Base-by-base conservation (phyloP, 306 rosid species). In the Cercis canadensis region DNA sequence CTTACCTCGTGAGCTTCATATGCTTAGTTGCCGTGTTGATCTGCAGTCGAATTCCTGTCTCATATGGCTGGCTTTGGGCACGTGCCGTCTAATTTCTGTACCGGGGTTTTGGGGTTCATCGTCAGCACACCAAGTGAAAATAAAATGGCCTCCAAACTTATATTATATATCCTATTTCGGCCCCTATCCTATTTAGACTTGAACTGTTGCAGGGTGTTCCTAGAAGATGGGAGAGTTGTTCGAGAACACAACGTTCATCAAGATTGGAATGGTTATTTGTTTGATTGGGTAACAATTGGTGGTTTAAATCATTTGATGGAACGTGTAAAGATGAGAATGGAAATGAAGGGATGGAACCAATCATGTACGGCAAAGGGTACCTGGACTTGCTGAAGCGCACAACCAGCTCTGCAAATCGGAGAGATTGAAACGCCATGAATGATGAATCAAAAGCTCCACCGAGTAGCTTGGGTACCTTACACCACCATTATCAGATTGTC, bases 151-250 rank as follows among this genome's bases (percentile, higher is more conserved):
- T 24, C 2, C 29, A 1, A 24, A 24, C 29, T 24, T 24, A 3
- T 24, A 24, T 24, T 24, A 3, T 24, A 24, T 24, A 24, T 24
- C 29, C 29, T 1, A 3, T 24, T 24, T 24, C 29, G 29, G 29
- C 29, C 29, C 29, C 29, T 24, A n/a, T n/a, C n/a, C n/a, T n/a
- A n/a, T n/a, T 57, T 6, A 57, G 34, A 17, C 36, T 39, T 24
- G 62, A 39, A 31, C n/a, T 54, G 19, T 55, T 31, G 14, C 62
- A 53, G 41, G 64, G 33, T 3, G 57, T 37, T 5, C 89, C 82
- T 16, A 92, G 72, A 17, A 92, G 80, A 33, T 74, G 36, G 0
- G 88, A 80, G 54, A 92, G 86, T 69, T 87, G 82, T 6, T 76
- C 68, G 44, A 86, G 90, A 72, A 92, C 62, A 29, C 5, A 80